Base-by-base conservation (phyloP, 306 rosid genomes). In the Alnus rubra region DNA sequence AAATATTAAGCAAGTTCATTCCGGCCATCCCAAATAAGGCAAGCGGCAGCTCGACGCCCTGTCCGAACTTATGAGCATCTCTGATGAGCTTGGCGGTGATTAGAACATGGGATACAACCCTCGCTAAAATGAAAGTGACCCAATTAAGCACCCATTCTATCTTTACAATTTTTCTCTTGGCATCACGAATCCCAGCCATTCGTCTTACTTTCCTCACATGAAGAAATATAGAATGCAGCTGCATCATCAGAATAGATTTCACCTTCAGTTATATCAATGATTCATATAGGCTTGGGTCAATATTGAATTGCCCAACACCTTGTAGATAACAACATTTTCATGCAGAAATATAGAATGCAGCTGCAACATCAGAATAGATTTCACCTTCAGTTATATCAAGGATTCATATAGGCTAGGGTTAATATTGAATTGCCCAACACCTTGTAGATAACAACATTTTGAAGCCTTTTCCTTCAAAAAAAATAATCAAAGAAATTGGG, bases 61-160 rank as follows among this genome's bases (percentile, higher is more conserved):
- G 77, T 68, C 75, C 92, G 31, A 95, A 95, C 78, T 92, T 89
- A 74, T 84, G 76, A 86, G 93, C 90, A 86, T 95, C 98, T 65
- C 35, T 74, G 67, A 92, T 80, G 74, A 92, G 98, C 86, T 93
- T 95, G 60, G 15, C 86, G 1, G 97, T 93, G 86, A 95, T 90
- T 79, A 95, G 96, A 78, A 89, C 47, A 78, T 93, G 98, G 76
- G 97, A 49, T 9, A 45, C 84, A 28, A 75, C 15, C 85, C 99
- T 83, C 51, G 99, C 99, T 2, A 88, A 74, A 55, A 81, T 54
- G 88, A 88, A 95, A 13, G 97, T 89, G 33, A 58, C 31, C 98
- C 97, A 91, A 85, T 93, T 93, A 10, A 90, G 90, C 90, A 86
- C 67, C 99, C 99, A 95, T 79, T 95, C 97, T n/a, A 87, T 63